Base-by-base conservation (phyloP, 2,329 filamentous ascomycete species). In the Fusarium drepaniforme region DNA sequence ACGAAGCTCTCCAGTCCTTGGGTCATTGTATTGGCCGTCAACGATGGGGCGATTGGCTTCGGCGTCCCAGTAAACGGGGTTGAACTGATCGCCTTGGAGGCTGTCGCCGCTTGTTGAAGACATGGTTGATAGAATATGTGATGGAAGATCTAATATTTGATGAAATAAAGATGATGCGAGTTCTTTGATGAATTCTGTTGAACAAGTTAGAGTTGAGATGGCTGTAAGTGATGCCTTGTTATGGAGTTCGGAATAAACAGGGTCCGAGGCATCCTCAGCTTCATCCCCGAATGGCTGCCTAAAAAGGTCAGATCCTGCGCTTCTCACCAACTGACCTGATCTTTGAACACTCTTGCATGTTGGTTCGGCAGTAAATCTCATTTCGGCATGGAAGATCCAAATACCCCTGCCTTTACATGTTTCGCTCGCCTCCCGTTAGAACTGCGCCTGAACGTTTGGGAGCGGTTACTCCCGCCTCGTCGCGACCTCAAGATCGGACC, bases 361-460 rank as follows among this genome's bases (percentile, higher is more conserved):
- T 30, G 9, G 4, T 53, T 33, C 25, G n/a, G 9, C 46, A 6
- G 5, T 9, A n/a, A 18, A 12, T 30, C 16, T 28, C 25, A 57
- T 8, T 21, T 16, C 4, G 6, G 1, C n/a, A 57, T 57, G 53
- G 33, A 8, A 6, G 11, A 5, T 7, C 9, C n/a, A 9, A 16
- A 33, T 9, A 13, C 44, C 3, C 11, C 42, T 5, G 16, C 4
- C 3, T 40, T 64, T 13, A 35, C 33, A 12, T 18, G 9, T 16
- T 64, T 70, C n/a, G 3, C 15, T 5, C 8, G 16, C 12, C 38
- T 74, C 7, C 67, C 71, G 0, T 3, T 9, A 1, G 71, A 74
- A 8, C 16, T 71, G 9, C 56, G 37, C 1, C 38, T 74, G 2
- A 51, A 53, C 13, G 62, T 74, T 2, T 74, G 71, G 71, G 25